Evolutionary conservation across 495 filamentous ascomycete species (phyloP).

Genomic region (Penicillium robsamsonii): DNA sequence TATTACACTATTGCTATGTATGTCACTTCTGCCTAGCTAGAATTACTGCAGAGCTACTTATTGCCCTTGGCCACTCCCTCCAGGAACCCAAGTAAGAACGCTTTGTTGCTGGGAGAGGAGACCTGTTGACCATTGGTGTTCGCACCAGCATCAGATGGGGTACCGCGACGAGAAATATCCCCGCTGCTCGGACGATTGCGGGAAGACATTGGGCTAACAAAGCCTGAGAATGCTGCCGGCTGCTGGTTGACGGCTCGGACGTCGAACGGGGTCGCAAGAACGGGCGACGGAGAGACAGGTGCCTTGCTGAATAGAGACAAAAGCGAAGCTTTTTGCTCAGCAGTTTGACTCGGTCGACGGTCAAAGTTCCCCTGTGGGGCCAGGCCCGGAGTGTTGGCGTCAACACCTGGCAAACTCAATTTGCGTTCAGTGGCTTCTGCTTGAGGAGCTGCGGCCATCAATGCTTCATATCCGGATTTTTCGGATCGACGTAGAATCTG

Average conservation of each 20-base stretch:
- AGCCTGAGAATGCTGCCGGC: constrained; percentile 26
- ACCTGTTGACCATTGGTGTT: constrained; percentile 43
- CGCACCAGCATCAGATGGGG: constrained; percentile 43
- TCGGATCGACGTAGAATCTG: constrained; percentile 58
- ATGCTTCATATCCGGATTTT: constrained; percentile 29
- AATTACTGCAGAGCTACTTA: constrained; percentile 22
- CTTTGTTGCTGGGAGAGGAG: constrained; percentile 67
- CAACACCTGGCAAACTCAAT: constrained; percentile 13
- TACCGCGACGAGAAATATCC: constrained; percentile 39
- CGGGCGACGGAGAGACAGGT: constrained; percentile 25
- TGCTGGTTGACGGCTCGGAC: constrained; percentile 22
- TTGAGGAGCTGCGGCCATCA: constrained; percentile 16
- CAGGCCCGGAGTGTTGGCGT: constrained; percentile 6
- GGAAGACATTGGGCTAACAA: constrained; percentile 50
- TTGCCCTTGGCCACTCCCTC: constrained; percentile 55
- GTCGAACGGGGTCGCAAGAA: constrained; percentile 25
- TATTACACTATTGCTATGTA: constrained; percentile 5
- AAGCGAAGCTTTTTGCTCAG: constrained; percentile 64
- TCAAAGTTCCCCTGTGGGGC: constrained; percentile 25
- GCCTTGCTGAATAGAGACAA: constrained; percentile 72
- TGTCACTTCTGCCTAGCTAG: background rate
- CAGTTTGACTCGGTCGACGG: constrained; percentile 47
- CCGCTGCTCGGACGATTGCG: constrained; percentile 34
- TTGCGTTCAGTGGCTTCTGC: constrained; percentile 15
- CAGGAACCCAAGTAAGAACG: constrained; percentile 78